Conservation (phyloP, 352 stramenopile genomes). For the Pythium apleroticum region DNA sequence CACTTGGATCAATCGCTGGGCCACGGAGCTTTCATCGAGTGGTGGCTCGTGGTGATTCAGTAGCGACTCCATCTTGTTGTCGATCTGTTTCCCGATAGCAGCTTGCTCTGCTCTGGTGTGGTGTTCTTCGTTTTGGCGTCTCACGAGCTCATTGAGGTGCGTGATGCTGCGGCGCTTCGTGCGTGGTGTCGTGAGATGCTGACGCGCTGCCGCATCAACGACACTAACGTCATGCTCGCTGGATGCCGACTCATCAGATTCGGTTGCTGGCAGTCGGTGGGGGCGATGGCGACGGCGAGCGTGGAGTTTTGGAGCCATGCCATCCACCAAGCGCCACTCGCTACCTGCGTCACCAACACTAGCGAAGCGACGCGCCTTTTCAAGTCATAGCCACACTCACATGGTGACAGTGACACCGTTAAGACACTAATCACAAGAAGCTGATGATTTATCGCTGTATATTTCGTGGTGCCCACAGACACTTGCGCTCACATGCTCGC, state of each 20-base stretch:
- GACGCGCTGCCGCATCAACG: not conserved
- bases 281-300: not conserved
- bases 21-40: not conserved
- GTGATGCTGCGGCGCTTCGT: constrained; percentile 27
- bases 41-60: not conserved
- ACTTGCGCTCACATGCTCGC: too few relatives aligned
- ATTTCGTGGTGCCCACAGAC: too few relatives aligned
- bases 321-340: not conserved
- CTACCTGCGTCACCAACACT: not conserved
- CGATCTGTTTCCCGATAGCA: not conserved
- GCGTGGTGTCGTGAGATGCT: constrained; percentile 13
- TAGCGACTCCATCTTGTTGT: constrained; percentile 16
- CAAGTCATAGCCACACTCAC: not conserved
- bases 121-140: constrained; percentile 15
- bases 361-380: constrained; percentile 17
- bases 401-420: too few relatives aligned
- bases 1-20: constrained; percentile 42
- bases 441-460: too few relatives aligned
- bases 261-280: not conserved
- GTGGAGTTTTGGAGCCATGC: constrained; percentile 1
- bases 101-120: not conserved
- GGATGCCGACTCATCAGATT: constrained; percentile 1
- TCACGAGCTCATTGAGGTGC: constrained; percentile 24
- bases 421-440: too few relatives aligned
- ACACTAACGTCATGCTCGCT: not conserved